phyloP scores from a whole-genome alignment of 192 early-diverging fungal genomes.

The Coemansia sp. region DNA sequence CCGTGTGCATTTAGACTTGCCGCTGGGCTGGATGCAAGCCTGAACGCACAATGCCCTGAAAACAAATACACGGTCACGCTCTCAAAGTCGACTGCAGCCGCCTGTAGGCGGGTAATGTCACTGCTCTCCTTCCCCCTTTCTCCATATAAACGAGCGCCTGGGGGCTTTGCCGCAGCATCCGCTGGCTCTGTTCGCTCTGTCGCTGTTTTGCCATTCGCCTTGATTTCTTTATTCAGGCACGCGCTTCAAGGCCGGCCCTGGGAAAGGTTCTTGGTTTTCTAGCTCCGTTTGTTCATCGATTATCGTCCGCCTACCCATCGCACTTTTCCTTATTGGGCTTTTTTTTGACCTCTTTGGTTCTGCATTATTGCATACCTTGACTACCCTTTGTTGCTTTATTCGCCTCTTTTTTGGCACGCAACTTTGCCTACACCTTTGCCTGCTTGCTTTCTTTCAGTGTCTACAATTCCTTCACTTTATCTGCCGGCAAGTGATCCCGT shows the following conservation, averaged over 20 bases:
- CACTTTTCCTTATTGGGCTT: conserved; percentile 1
- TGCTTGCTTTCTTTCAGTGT: background rate
- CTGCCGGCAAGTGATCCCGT: background rate
- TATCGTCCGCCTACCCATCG: background rate
- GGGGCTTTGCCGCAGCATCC: background rate
- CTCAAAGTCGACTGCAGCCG: conserved; percentile 3
- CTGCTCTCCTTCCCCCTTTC: background rate
- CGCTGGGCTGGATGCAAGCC: conserved; percentile 13
- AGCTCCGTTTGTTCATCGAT: conserved; percentile 7
- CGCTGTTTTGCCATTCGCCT: conserved; percentile 9
- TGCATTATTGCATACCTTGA: background rate
- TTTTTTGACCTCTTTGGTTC: conserved; percentile 4
- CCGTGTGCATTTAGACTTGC: conserved; percentile 8
- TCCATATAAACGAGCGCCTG: background rate
- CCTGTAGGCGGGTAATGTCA: background rate
- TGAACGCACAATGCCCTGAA: conserved; percentile 13
- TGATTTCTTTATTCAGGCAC: conserved; percentile 11
- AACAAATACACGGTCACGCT: conserved; percentile 6
- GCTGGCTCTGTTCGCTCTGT: background rate
- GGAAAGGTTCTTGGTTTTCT: conserved; percentile 4
- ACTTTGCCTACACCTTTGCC: background rate
- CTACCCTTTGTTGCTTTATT: background rate
- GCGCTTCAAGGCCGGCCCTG: background rate
- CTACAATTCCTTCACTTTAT: background rate
- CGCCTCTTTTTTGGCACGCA: background rate